Base-by-base conservation (phyloP, 2,329 filamentous ascomycete species). In the Rhinocladiella similis region DNA sequence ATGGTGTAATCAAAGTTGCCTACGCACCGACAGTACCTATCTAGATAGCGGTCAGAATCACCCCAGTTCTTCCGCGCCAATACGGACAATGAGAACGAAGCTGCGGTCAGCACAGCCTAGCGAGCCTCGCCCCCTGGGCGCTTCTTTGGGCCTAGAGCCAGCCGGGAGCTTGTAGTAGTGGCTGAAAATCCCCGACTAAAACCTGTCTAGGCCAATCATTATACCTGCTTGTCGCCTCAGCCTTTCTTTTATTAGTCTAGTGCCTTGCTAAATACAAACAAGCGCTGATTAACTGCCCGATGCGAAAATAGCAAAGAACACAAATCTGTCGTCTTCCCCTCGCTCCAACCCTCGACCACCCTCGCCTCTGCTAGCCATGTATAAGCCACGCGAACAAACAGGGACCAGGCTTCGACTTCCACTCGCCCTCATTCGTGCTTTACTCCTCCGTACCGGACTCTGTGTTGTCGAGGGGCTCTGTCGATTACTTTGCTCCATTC, bases 91-190 rank as follows among this genome's bases (percentile, higher is more conserved):
- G 39, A 14, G 27, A 35, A 16, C 39, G 20, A 25, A 27, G 42
- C 55, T 54, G 52, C 56, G 42, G 56, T 59, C 56, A 55, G 56
- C 56, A 55, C 36, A 27, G 47, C 56, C 51, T 33, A 9, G 10
- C 9, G 25, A 25, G 25, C 4, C 43, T 27, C 25, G 25, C 25
- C 16, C 4, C 3, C 38, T 10, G 38, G 3, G 20, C 18, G 27
- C 12, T 38, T 53, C 16, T 27, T 36, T 41, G n/a, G 51, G 36
- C 39, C 19, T 18, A 5, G 43, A 46, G 38, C 39, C 19, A 33
- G 7, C 10, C 29, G 7, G 29, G 7, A 7, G 22, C 29, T 33
- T 10, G 10, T 9, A 9, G 29, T 33, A 33, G 25, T 27, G 25
- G 25, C 25, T 7, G 3, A 27, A 27, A 3, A 7, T 27, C 10